Percentiles rank a stretch among this genome's conserved stretches.
phyloP scores from a whole-genome alignment of 1,139 yeast species.

The Blastobotrys malaysiensis region DNA sequence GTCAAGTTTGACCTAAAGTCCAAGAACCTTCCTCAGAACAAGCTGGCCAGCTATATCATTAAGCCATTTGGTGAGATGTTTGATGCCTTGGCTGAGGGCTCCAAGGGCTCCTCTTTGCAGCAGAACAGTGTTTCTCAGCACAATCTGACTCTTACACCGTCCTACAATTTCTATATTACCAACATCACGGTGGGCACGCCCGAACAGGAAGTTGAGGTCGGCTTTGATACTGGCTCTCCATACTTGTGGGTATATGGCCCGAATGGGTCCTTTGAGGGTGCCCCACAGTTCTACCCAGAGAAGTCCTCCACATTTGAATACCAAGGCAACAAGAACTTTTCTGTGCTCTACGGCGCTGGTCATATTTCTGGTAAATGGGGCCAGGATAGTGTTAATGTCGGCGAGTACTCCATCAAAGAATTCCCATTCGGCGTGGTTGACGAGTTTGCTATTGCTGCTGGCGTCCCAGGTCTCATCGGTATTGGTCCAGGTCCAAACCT shows the following conservation, averaged over 20 bases:
- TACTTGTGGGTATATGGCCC: conserved; percentile 40
- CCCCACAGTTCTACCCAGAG: conserved; percentile 34
- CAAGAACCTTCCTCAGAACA: conserved; percentile 4
- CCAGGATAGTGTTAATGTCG: conserved; percentile 45
- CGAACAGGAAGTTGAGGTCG: conserved; percentile 30
- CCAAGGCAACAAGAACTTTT: conserved; percentile 20
- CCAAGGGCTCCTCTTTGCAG: not conserved
- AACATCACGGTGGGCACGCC: conserved; percentile 33
- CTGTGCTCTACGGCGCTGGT: conserved; percentile 58
- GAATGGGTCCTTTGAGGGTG: conserved; percentile 24
- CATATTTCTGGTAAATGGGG: conserved; percentile 68
- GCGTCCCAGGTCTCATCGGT: conserved; percentile 34
- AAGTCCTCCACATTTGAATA: conserved; percentile 22
- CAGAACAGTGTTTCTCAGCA: not conserved
- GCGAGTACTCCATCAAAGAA: conserved; percentile 39
- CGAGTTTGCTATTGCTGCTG: conserved; percentile 26
- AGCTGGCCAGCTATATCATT: conserved; percentile 5
- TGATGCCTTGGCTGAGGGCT: not conserved
- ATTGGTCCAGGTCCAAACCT: conserved; percentile 31
- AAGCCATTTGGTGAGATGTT: conserved; percentile 1
- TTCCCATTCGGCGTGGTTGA: conserved; percentile 46
- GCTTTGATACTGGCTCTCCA: conserved; percentile 39
- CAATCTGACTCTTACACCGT: conserved; percentile 19
- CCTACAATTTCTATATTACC: conserved; percentile 31
- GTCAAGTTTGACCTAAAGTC: conserved; percentile 7